Conservation (phyloP, 768 basidiomycete genomes). For the Coprinopsis marcescibilis region DNA sequence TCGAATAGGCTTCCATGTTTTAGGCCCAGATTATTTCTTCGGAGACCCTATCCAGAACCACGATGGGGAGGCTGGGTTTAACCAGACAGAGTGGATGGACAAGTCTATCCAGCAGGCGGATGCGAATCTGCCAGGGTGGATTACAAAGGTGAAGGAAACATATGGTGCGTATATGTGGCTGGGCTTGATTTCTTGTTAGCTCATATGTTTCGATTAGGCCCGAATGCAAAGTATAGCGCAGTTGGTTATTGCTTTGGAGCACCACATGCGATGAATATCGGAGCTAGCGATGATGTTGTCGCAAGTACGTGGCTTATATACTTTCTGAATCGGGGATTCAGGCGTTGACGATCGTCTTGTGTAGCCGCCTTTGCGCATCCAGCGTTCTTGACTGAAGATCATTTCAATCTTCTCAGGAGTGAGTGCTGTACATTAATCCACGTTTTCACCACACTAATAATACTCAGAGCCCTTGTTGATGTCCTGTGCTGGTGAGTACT, state of each 20-base stretch:
- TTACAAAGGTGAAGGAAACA: conserved; percentile 34
- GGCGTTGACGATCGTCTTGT: conserved; percentile 8
- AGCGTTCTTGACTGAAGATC: conserved; percentile 27
- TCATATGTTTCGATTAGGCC: background rate
- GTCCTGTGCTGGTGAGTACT: conserved; percentile 34
- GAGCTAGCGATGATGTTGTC: conserved; percentile 31
- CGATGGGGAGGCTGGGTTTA: conserved; percentile 26
- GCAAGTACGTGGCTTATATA: conserved; percentile 29
- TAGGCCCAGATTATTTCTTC: conserved; percentile 49
- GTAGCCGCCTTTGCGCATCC: conserved; percentile 39
- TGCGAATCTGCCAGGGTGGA: conserved; percentile 38
- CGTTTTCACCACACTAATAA: background rate
- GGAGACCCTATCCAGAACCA: conserved; percentile 38
- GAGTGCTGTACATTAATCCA: conserved; percentile 8
- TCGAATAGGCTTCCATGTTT: conserved; percentile 45
- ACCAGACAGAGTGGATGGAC: conserved; percentile 29
- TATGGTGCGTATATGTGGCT: conserved; percentile 28
- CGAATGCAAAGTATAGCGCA: conserved; percentile 11
- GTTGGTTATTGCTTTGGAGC: conserved; percentile 52
- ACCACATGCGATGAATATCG: conserved; percentile 38
- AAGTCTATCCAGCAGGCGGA: conserved; percentile 26
- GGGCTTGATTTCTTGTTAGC: too few species aligned
- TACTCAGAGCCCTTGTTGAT: conserved; percentile 41
- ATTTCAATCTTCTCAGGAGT: conserved; percentile 35
- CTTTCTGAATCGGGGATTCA: background rate